These are phyloP conservation scores for Aspergillus luchuensis DNA, from an alignment of 2,329 filamentous ascomycete genomes.

Conservation along the genomic window DNA sequence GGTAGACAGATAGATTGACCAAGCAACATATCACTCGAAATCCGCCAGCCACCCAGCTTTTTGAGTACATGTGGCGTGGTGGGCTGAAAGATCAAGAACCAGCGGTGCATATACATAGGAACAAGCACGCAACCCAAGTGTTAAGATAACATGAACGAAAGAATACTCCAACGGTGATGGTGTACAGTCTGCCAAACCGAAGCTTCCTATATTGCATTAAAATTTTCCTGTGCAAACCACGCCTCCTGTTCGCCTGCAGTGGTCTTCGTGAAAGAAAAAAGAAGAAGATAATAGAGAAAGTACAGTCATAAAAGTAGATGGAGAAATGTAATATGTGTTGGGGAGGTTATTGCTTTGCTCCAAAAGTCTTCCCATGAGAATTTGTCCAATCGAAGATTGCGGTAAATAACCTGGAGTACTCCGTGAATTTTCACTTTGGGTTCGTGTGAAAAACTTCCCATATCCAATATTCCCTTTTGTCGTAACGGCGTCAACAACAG, in stretches of 20 bases:
- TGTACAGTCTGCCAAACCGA: constrained; percentile 11
- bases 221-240: constrained; percentile 1
- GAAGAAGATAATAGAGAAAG: constrained; percentile 6
- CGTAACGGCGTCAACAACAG: constrained; percentile 10
- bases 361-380: not conserved
- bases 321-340: not conserved
- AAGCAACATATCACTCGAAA: not conserved
- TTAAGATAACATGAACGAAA: not conserved
- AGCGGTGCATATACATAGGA: not conserved
- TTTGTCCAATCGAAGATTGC: not conserved
- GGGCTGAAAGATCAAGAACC: not conserved
- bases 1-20: not conserved
- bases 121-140: not conserved
- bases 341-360: not conserved
- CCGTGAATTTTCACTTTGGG: not conserved
- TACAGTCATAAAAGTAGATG: constrained; percentile 1
- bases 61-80: not conserved
- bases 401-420: constrained; percentile 1
- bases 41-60: not conserved
- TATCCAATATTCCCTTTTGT: constrained; percentile 3
- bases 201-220: not conserved
- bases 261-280: constrained; percentile 7
- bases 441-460: not conserved
- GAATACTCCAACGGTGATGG: constrained; percentile 2
- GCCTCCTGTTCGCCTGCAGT: constrained; percentile 15